Base-by-base conservation (phyloP, 2,329 filamentous ascomycete species). In the Sporothrix brasiliensis region DNA sequence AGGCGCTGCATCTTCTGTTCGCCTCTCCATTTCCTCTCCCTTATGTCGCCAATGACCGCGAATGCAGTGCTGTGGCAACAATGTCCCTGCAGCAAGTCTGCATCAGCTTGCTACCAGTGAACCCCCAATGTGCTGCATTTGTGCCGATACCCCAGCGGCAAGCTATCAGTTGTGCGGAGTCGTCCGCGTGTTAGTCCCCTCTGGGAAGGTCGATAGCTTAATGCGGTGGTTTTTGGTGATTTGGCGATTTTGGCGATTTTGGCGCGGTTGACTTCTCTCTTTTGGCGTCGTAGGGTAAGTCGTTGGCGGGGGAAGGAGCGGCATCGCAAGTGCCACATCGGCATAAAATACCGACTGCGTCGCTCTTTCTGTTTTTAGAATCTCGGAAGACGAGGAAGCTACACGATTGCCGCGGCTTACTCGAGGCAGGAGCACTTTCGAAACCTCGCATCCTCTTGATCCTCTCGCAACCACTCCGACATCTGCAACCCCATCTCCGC, bases 111-210 rank as follows among this genome's bases (percentile, higher is more conserved):
- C 39, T 24, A 41, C 39, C 39, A 41, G 39, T 11, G 39, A 9
- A 41, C 39, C 7, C 39, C 39, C 24, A 41, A 41, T 11, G 7
- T 41, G 11, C 39, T 7, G 39, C 3, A 41, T 11, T 41, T 41
- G 34, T 54, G 19, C 49, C 65, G 27, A 53, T 56, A 44, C 34
- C 66, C 52, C 66, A 27, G 34, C 30, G 47, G 66, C 21, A 68
- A 56, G 66, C 66, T 68, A 68, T 68, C 66, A 68, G 66, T 41
- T 56, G 66, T 68, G 66, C 66, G 66, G 66, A 68, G 66, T 21
- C 14, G 21, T 39, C 63, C 63, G 63, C 30, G 63, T 54, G 52
- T 68, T 68, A 68, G 66, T 68, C 66, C 34, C 34, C 34, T 30
- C 50, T 56, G 66, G 66, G 66, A 54, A 68, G 52, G 49, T 67